Evolutionary conservation across 2,329 filamentous ascomycete species (phyloP).

Genomic region (Monosporascus sp.): DNA sequence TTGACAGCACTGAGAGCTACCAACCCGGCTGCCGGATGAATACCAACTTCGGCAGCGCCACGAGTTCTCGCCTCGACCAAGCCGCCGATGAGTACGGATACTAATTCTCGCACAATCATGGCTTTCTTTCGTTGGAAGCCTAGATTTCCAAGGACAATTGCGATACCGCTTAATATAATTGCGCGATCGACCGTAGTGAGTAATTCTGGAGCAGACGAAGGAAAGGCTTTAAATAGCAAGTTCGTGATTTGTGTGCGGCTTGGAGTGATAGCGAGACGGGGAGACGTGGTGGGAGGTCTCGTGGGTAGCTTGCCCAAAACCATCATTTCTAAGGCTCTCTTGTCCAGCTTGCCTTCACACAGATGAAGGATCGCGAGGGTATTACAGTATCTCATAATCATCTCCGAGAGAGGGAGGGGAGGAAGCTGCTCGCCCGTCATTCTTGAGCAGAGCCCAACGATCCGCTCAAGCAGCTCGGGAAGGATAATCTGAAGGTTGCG

Average conservation of each 20-base stretch:
- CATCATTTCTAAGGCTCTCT: constrained; percentile 57
- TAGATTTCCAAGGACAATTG: constrained; percentile 74
- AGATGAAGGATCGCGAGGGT: constrained; percentile 63
- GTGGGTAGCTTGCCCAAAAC: constrained; percentile 55
- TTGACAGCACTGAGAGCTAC: constrained; percentile 60
- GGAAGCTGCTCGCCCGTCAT: constrained; percentile 67
- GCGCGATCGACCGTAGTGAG: constrained; percentile 71
- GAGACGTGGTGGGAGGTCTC: constrained; percentile 43
- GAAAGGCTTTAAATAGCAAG: constrained; percentile 65
- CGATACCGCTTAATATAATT: constrained; percentile 77
- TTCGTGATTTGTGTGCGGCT: constrained; percentile 59
- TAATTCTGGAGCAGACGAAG: constrained; percentile 57
- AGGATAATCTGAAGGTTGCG: constrained; percentile 53
- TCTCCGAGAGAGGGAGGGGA: constrained; percentile 65
- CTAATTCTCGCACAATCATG: constrained; percentile 79
- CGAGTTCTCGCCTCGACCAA: constrained; percentile 87
- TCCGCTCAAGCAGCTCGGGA: constrained; percentile 70
- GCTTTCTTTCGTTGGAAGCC: constrained; percentile 86
- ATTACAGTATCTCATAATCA: constrained; percentile 67
- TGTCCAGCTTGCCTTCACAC: constrained; percentile 56
- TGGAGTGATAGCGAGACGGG: constrained; percentile 51
- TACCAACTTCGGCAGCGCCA: constrained; percentile 90
- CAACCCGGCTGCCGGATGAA: constrained; percentile 86
- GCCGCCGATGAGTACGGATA: constrained; percentile 75
- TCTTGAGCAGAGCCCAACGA: constrained; percentile 66